These are phyloP conservation scores for Polysphondylium violaceum DNA, from an alignment of 78 protist genomes.

Conservation along the genomic window DNA sequence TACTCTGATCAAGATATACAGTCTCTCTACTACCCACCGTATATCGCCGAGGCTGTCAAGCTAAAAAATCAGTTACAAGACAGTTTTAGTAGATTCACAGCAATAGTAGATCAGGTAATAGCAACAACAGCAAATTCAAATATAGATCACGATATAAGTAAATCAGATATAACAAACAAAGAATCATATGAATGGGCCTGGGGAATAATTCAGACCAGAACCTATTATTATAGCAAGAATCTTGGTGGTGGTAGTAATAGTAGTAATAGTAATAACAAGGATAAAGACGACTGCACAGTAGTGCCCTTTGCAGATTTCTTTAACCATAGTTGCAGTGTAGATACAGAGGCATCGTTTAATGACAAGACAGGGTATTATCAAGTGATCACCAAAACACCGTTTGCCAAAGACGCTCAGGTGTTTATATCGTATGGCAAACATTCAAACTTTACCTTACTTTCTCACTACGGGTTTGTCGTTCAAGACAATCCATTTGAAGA, in stretches of 20 bases:
- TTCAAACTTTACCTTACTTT: constrained; percentile 36
- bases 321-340: constrained; percentile 23
- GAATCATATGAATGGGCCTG: constrained; percentile 48
- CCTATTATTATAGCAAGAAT: constrained; percentile 51
- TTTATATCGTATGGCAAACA: constrained; percentile 66
- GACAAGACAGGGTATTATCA: constrained; percentile 15
- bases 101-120: not conserved
- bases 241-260: not conserved
- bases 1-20: constrained; percentile 44
- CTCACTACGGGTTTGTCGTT: constrained; percentile 54
- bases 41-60: constrained; percentile 5
- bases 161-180: not conserved
- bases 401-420: constrained; percentile 36
- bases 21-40: constrained; percentile 16
- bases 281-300: constrained; percentile 11
- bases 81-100: not conserved
- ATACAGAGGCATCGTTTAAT: constrained; percentile 14
- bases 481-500: constrained; percentile 37
- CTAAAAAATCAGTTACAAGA: not conserved
- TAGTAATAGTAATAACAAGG: not conserved
- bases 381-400: constrained; percentile 50
- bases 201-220: constrained; percentile 63
- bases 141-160: not conserved
- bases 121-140: too few relatives aligned
- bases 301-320: constrained; percentile 78